Evolutionary conservation across 2,329 filamentous ascomycete species (phyloP).

Genomic region (Phaeosphaeria sp.): DNA sequence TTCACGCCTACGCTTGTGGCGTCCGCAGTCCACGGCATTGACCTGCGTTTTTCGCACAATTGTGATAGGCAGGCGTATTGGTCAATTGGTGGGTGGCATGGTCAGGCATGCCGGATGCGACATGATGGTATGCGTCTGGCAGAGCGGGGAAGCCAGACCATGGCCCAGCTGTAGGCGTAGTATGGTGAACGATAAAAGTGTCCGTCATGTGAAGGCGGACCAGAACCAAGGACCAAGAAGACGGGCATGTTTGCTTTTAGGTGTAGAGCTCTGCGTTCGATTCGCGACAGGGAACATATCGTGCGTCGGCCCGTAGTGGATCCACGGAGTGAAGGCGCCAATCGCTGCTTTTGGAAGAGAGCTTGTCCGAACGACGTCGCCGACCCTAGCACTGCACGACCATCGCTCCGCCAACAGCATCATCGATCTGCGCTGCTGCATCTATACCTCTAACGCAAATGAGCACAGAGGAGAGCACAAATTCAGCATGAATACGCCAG

Average conservation of each 20-base stretch:
- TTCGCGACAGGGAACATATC: constrained; percentile 9
- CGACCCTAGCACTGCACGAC: constrained; percentile 6
- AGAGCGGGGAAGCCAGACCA: background rate
- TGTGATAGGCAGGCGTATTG: background rate
- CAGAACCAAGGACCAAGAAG: background rate
- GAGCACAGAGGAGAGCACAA: background rate
- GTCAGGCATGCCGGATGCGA: background rate
- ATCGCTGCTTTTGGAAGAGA: background rate
- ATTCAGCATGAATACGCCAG: background rate
- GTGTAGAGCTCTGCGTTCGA: constrained; percentile 4
- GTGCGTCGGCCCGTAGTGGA: constrained; percentile 6
- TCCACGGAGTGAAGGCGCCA: constrained; percentile 7
- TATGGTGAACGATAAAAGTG: background rate
- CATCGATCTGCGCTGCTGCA: constrained; percentile 19
- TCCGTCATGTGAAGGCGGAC: background rate
- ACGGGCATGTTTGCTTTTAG: background rate
- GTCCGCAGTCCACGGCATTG: background rate
- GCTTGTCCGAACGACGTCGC: constrained; percentile 12
- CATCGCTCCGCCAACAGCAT: constrained; percentile 4
- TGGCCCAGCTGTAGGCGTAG: background rate
- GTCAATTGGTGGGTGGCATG: background rate
- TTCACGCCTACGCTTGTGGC: constrained; percentile 7
- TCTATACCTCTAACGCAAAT: constrained; percentile 3
- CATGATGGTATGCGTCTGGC: background rate
- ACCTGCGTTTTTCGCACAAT: background rate